Evolutionary conservation across 2,329 filamentous ascomycete genomes (phyloP), one percentile per base, ranked within the genome.

Genomic region (Ascosphaera apis): DNA sequence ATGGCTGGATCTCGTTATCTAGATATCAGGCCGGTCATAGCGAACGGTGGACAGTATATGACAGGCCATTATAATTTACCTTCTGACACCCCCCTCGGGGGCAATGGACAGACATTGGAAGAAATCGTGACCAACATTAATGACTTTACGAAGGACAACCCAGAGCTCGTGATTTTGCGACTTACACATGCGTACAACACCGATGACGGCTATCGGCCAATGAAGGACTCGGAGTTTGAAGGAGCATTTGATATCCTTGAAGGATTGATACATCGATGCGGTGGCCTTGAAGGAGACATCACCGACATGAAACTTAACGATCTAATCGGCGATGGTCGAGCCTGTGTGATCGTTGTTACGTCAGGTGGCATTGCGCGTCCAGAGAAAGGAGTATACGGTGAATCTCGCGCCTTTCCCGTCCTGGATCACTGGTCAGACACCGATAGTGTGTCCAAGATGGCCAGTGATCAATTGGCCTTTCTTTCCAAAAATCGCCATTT

Each of bases 141-240:
- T 44, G 46, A 43, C 15, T 66, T 65, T 41, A 62, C 58, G 1
- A 39, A 46, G 4, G 47, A 60, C 15, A 56, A 58, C 41, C 43
- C 57, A 8, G 61, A 66, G 40, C 48, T 65, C 35, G 48, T 65
- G 36, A 57, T 65, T 38, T 51, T 65, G 36, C 53, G 58, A 23
- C 46, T 66, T n/a, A 54, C 54, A 12, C 62, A 64, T 32, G 58
- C 56, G 3, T 45, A 61, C 11, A 54, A 61, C 41, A 56, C 57
- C 3, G 52, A 57, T 31, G 45, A 54, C 33, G 42, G 50, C 18
- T 57, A 54, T 40, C 48, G 45, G 23, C 45, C 54, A 37, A 57
- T 63, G 37, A 48, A 45, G 5, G 43, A 54, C 13, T 44, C 45
- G 15, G 54, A 63, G 18, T 57, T 56, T 48, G 51, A 56, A 43